A percentile compares a stretch with the other conserved stretches of the same genome.
These are phyloP conservation scores for Diaporthe eres DNA, from an alignment of 2,329 filamentous ascomycete species.

Conservation along the genomic window DNA sequence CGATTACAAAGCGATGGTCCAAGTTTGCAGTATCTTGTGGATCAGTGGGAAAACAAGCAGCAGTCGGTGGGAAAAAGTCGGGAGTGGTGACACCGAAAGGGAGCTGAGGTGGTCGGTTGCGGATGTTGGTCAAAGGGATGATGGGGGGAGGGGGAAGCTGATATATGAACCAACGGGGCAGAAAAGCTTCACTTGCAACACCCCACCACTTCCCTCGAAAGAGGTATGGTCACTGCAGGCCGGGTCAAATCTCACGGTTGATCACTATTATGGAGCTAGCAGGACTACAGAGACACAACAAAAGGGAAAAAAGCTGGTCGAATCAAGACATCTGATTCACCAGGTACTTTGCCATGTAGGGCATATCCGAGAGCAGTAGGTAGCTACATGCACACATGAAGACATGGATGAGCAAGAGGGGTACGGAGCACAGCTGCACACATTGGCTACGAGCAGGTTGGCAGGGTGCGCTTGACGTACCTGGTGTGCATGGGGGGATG, in stretches of 20 bases:
- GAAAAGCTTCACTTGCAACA: slow-evolving; percentile 21
- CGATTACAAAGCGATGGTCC: slow-evolving; percentile 41
- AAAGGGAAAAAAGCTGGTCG: slow-evolving; percentile 24
- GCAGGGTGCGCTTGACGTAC: slow-evolving; percentile 23
- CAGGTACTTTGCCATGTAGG: slow-evolving; percentile 28
- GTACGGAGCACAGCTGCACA: slow-evolving; percentile 15
- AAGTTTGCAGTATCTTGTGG: neutral
- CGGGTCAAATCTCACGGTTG: slow-evolving; percentile 18
- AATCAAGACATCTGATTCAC: slow-evolving; percentile 31
- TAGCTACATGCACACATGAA: slow-evolving; percentile 2
- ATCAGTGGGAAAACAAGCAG: neutral
- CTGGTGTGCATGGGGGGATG: slow-evolving; percentile 7
- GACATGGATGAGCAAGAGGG: slow-evolving; percentile 13
- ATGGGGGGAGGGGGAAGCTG: slow-evolving; percentile 21
- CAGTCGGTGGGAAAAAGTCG: neutral
- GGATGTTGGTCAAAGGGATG: slow-evolving; percentile 23
- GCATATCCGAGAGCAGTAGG: slow-evolving; percentile 28
- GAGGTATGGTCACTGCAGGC: slow-evolving; percentile 11
- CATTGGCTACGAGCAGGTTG: neutral
- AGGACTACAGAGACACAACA: slow-evolving; percentile 29
- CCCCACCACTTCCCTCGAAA: neutral
- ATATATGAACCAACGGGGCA: slow-evolving; percentile 30
- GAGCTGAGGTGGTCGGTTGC: slow-evolving; percentile 22
- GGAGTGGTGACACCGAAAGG: slow-evolving; percentile 9
- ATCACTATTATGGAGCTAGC: slow-evolving; percentile 17